Conservation (phyloP, 768 basidiomycete genomes). For the Leccinum rimulosum region DNA sequence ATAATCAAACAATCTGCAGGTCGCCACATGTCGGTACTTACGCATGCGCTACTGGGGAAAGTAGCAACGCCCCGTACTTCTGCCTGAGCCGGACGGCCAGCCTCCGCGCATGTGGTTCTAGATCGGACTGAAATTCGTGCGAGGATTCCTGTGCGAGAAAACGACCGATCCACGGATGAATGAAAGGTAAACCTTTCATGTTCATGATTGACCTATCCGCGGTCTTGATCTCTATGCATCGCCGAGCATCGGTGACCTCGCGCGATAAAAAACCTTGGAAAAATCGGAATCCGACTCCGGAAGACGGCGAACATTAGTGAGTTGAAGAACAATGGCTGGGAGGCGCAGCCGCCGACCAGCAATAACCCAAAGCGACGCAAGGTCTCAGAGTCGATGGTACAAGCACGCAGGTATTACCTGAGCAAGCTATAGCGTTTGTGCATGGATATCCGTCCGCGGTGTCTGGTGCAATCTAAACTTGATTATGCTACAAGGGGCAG, state of each 20-base stretch:
- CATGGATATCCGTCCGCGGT: too few species aligned
- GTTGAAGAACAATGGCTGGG: not conserved
- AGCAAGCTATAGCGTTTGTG: too few species aligned
- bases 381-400: not conserved
- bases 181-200: not conserved
- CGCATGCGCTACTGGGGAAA: not conserved
- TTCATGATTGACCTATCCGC: not conserved
- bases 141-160: not conserved
- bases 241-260: not conserved
- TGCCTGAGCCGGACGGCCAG: not conserved
- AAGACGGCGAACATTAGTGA: not conserved
- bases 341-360: not conserved
- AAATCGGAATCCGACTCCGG: not conserved
- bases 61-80: not conserved
- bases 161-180: not conserved
- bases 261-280: not conserved
- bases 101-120: not conserved
- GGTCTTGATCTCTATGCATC: not conserved
- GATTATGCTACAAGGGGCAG: too few species aligned
- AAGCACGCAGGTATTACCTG: not conserved
- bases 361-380: not conserved
- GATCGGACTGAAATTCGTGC: not conserved
- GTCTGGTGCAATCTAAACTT: too few species aligned
- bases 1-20: not conserved
- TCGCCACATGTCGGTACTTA: not conserved